phyloP scores from a whole-genome alignment of 2,329 filamentous ascomycete species.

The Penicillium sp. region DNA sequence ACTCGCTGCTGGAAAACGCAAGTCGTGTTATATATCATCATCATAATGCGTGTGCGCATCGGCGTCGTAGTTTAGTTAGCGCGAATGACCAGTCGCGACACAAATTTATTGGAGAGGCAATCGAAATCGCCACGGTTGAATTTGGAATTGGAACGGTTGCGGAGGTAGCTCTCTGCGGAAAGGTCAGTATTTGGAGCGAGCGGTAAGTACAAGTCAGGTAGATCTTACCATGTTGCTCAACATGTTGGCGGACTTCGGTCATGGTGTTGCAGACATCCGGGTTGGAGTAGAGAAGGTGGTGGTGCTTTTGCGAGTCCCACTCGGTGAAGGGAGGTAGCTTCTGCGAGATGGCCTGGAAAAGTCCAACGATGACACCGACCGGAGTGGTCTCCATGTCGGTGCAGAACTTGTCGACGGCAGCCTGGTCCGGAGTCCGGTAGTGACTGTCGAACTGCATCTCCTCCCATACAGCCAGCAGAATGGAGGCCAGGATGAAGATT shows the following conservation, averaged over 20 bases:
- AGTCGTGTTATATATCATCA: constrained; percentile 22
- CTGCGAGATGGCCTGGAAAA: constrained; percentile 97
- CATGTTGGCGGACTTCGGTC: constrained; percentile 90
- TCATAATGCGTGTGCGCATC: constrained; percentile 26
- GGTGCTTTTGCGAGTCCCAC: constrained; percentile 90
- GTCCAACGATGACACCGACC: constrained; percentile 90
- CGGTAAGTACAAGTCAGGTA: background rate
- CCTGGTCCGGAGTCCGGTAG: constrained; percentile 82
- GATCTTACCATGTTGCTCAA: constrained; percentile 83
- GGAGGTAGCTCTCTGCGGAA: constrained; percentile 75
- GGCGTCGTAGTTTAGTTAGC: constrained; percentile 61
- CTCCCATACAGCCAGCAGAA: constrained; percentile 92
- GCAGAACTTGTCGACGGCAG: constrained; percentile 89
- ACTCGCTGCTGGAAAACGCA: constrained; percentile 24
- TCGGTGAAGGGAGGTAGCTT: constrained; percentile 89
- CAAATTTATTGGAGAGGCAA: constrained; percentile 92
- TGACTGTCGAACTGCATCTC: constrained; percentile 99
- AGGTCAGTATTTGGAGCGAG: constrained; percentile 39
- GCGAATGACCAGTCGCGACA: constrained; percentile 92
- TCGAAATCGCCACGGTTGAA: constrained; percentile 94
- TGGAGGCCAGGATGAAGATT: constrained; percentile 94
- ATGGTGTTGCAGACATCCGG: constrained; percentile 88
- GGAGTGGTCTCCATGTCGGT: constrained; percentile 94
- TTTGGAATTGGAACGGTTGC: constrained; percentile 70
- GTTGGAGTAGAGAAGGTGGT: constrained; percentile 87